Base-by-base conservation (phyloP, 306 rosid genomes). In the Dryas drummondii region DNA sequence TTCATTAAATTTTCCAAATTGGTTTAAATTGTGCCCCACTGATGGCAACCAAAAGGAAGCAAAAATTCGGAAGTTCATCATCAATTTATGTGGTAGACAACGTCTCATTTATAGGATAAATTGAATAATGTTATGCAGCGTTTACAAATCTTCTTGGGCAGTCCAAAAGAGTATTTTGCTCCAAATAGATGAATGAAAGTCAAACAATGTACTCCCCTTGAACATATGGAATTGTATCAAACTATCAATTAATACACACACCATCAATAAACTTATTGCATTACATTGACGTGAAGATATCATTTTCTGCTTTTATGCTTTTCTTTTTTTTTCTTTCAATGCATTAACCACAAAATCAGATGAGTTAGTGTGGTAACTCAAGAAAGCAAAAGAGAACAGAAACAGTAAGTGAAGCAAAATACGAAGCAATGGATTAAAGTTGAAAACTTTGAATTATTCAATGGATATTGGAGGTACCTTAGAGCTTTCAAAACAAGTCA, bases 401-500 rank as follows among this genome's bases (percentile, higher is more conserved):
- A 27, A 52, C 61, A 50, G 22, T 6, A 47, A 67, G 40, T 11
- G 44, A 55, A 55, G 60, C 8, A 55, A 55, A 7, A 26, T 26
- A 27, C 15, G 41, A 47, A 67, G 48, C 37, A 47, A 10, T 26
- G 46, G 57, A 27, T 19, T 22, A 22, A 48, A 60, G 66, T 12
- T 60, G 5, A 19, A 60, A 32, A 60, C n/a, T 11, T 26, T 12
- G 44, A 60, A 49, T 6, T 15, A 53, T 15, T 13, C 17, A 52
- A 70, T 48, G 53, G 42, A 47, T 4, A 51, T 22, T 8, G 4
- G 4, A 16, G 11, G 19, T 77, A 91, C 98, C 97, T 94, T 89
- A 54, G 80, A 87, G 87, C 82, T 85, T 44, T 74, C 96, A 67
- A 85, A 86, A 79, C 76, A 86, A 79, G 88, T 76, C 64, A 89